Base-by-base conservation (phyloP, 2,329 filamentous ascomycete species). In the Aspergillus sp. region DNA sequence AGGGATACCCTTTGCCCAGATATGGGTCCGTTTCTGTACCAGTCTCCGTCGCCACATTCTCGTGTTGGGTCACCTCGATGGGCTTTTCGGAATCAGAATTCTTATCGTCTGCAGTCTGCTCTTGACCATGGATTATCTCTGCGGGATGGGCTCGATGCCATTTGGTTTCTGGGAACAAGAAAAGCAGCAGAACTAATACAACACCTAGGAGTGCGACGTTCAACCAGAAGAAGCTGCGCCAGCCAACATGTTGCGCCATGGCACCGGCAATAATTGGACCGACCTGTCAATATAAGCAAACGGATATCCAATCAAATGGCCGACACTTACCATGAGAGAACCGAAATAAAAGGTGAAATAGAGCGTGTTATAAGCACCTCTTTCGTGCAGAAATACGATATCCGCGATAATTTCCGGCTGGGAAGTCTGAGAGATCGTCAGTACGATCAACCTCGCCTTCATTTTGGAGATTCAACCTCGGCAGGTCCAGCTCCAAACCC, bases 191-290 rank as follows among this genome's bases (percentile, higher is more conserved):
- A 5, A 81, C 28, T 19, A 77, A 62, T 0, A 73, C 72, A 4
- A 77, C 54, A 1, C 65, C 74, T 2, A 81, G 61, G 2, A 84
- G 40, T 1, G 59, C 81, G 2, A 78, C 75, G 49, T 83, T 83
- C 49, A 85, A 67, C 81, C 81, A 85, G 77, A 79, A 85, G 59
- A 85, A 85, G 54, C 67, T 79, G 27, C 78, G 68, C 76, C 78
- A 83, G 38, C 79, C 79, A 4, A 75, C 58, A 31, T 77, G 71
- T 35, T 76, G 66, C 1, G 79, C 73, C 79, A 85, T 85, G 0
- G 76, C 64, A 1, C 82, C 82, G 1, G 78, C 69, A 38, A 82
- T 71, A 45, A 82, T 82, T 2, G 77, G 77, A 3, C 71, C 76
- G 40, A 78, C 57, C 70, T 70, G 37, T 11, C 33, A 26, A 10